Evolutionary conservation across 495 filamentous ascomycete species (phyloP), one percentile per base, ranked within the genome.

Genomic region (Hyaloscypha hepaticicola): DNA sequence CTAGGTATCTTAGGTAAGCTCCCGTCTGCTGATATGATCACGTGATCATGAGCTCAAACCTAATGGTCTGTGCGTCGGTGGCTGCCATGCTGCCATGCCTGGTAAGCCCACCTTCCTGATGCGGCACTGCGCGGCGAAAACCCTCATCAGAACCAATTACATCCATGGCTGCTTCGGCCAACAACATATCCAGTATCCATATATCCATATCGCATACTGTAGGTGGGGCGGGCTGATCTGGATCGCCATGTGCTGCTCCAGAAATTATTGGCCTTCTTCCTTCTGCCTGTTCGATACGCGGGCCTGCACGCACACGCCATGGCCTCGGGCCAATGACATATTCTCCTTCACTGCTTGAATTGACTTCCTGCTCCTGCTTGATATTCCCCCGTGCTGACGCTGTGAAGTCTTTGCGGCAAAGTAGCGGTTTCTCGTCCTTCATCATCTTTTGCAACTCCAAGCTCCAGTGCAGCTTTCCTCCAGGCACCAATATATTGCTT

Each of bases 321-420:
- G n/a, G n/a, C n/a, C n/a, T n/a, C n/a, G n/a, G n/a, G n/a, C n/a
- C 38, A 9, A 45, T 45, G 38, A 45, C 38, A 45, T 16, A 14
- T 4, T 5, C 31, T 34, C n/a, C n/a, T n/a, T n/a, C n/a, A 45
- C 38, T 45, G 16, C 38, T 45, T 14, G 19, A 45, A 16, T 45
- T 45, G 16, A 45, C 38, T 0, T 45, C 38, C 19, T 45, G n/a
- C n/a, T n/a, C n/a, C n/a, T n/a, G n/a, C n/a, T n/a, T n/a, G n/a
- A 45, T 45, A 45, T 45, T 51, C 45, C 48, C 28, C 59, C 59
- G 59, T 61, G 59, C 59, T 60, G 25, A 60, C 58, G 14, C 41
- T 5, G 11, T 33, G 60, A 22, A 26, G 29, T 53, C 3, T 25
- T 53, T 53, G 4, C 22, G 3, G n/a, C 26, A 51, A 51, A n/a